A percentile compares a stretch with the other conserved stretches of the same genome.
Evolutionary conservation across 306 rosid genomes (phyloP).

Genomic region (Sicyos baderoa): DNA sequence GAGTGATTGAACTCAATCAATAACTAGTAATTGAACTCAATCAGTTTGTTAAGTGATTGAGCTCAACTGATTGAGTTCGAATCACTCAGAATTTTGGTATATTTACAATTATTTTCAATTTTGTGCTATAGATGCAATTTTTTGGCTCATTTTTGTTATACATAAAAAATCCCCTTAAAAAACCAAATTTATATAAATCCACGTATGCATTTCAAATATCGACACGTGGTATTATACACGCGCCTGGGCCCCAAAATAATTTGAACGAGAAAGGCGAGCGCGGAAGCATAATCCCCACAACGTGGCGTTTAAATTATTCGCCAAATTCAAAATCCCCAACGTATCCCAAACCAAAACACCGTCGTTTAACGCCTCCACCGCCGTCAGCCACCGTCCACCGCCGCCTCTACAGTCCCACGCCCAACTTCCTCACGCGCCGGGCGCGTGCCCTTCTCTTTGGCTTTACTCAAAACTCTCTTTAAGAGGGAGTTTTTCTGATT

Average conservation of each 20-base stretch:
- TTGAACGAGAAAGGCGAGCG: slow-evolving; percentile 83
- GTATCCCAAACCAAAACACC: slow-evolving; percentile 29
- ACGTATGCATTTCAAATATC: too few species aligned
- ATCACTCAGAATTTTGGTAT: too few species aligned
- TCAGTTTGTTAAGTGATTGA: too few species aligned
- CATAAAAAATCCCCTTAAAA: too few species aligned
- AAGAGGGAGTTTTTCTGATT: too few species aligned
- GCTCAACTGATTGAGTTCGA: too few species aligned
- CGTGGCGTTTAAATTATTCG: slow-evolving; percentile 34
- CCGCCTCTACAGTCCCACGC: slow-evolving; percentile 9
- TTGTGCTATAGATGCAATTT: too few species aligned
- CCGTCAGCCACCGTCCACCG: not conserved
- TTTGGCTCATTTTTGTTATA: too few species aligned
- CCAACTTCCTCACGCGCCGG: slow-evolving; percentile 26
- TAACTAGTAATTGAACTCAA: too few species aligned
- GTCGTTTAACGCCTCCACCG: slow-evolving; percentile 18
- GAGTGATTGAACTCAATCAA: too few species aligned
- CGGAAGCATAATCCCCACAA: slow-evolving; percentile 72
- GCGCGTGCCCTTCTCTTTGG: slow-evolving; percentile 24
- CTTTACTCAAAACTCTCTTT: slow-evolving; percentile 32
- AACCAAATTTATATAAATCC: too few species aligned
- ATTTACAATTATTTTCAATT: too few species aligned
- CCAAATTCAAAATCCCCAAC: slow-evolving; percentile 27
- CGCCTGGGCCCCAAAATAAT: slow-evolving; percentile 22
- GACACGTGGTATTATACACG: not conserved